Percentiles rank a stretch among this genome's conserved stretches.
Evolutionary conservation across 306 rosid genomes (phyloP).

Genomic region (Potentilla sterilis): DNA sequence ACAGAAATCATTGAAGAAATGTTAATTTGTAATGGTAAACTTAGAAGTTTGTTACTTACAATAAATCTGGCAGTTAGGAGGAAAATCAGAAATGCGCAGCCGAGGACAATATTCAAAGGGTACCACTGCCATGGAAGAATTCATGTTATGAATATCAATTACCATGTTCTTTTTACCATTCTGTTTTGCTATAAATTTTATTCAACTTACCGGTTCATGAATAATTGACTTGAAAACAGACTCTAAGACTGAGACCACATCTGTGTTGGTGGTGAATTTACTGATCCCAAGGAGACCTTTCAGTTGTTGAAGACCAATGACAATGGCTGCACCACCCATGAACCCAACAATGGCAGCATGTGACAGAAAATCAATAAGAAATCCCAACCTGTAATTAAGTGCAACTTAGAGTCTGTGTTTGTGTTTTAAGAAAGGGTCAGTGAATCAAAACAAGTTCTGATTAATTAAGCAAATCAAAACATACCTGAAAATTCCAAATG

Average conservation of each 20-base stretch:
- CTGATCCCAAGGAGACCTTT: slow-evolving; percentile 73
- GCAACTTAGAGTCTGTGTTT: neutral
- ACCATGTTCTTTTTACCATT: neutral
- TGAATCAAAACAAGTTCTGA: neutral
- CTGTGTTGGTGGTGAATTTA: slow-evolving; percentile 68
- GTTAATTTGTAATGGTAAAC: neutral
- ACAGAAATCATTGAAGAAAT: neutral
- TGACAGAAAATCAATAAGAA: slow-evolving; percentile 88
- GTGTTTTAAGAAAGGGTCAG: neutral
- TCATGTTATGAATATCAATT: neutral
- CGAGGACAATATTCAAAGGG: slow-evolving; percentile 56
- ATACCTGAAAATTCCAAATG: slow-evolving; percentile 71
- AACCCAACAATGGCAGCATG: slow-evolving; percentile 97
- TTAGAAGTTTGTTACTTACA: slow-evolving; percentile 43
- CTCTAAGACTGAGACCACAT: slow-evolving; percentile 59
- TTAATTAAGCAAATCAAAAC: neutral
- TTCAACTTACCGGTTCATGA: slow-evolving; percentile 38
- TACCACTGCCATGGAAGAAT: slow-evolving; percentile 49
- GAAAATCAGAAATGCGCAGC: slow-evolving; percentile 69
- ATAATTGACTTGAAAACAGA: slow-evolving; percentile 49
- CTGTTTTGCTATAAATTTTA: neutral
- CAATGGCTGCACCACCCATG: slow-evolving; percentile 95
- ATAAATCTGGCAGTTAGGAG: slow-evolving; percentile 56
- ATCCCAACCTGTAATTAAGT: slow-evolving; percentile 60
- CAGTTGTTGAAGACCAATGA: slow-evolving; percentile 90